phyloP scores from a whole-genome alignment of 768 basidiomycete species.

The Russula compacta region DNA sequence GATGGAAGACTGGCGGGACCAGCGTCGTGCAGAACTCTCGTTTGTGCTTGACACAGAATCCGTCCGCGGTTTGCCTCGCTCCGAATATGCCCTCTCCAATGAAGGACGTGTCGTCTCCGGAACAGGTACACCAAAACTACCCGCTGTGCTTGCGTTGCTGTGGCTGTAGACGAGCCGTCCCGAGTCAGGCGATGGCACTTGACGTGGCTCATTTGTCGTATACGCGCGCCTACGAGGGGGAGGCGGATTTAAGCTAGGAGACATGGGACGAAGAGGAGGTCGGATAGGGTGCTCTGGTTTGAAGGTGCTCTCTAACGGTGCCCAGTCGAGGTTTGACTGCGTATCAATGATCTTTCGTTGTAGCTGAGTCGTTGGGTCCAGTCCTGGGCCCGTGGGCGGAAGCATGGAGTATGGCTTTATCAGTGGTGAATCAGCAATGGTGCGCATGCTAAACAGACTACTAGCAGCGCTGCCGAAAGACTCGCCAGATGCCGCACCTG shows the following conservation, averaged over 20 bases:
- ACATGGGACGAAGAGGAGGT: conserved; percentile 20
- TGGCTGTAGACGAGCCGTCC: conserved; percentile 24
- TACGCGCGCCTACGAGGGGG: conserved; percentile 27
- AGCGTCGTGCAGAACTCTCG: conserved; percentile 23
- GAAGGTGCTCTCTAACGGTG: conserved; percentile 15
- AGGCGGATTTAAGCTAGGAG: conserved; percentile 26
- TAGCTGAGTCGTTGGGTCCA: conserved; percentile 1
- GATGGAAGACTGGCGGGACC: conserved; percentile 28
- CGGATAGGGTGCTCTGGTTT: conserved; percentile 21
- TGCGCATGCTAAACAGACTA: conserved; percentile 44
- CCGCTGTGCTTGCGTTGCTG: conserved; percentile 29
- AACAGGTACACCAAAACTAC: conserved; percentile 28
- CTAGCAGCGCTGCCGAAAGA: conserved; percentile 50
- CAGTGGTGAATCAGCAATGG: conserved; percentile 23
- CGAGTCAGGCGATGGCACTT: conserved; percentile 4
- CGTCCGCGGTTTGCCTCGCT: conserved; percentile 18
- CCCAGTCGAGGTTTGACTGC: conserved; percentile 17
- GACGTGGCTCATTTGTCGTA: conserved; percentile 22
- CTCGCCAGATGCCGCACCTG: conserved; percentile 35
- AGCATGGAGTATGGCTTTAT: conserved; percentile 22
- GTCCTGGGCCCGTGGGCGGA: conserved; percentile 10
- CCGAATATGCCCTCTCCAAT: conserved; percentile 12
- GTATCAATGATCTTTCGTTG: conserved; percentile 20
- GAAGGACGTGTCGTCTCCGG: conserved; percentile 5
- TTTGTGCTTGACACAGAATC: conserved; percentile 15